Conservation (phyloP, 2,329 filamentous ascomycete species). For the Cadophora luteo-olivacea region DNA sequence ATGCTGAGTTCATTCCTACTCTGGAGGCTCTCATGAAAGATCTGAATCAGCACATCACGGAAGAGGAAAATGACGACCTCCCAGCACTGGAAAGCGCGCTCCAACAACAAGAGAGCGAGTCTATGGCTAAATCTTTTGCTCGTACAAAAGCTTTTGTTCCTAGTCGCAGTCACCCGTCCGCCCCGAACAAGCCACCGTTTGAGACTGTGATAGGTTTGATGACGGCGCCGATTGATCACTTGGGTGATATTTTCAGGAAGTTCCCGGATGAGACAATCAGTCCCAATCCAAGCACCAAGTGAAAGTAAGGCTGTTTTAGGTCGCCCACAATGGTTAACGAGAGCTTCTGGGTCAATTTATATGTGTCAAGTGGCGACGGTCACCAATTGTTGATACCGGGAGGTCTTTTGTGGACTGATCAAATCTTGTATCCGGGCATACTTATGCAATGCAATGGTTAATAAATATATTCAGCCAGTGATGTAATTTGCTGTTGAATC, state of each 20-base stretch:
- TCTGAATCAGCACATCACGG: neutral
- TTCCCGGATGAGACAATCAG: constrained; percentile 4
- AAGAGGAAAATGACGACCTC: neutral
- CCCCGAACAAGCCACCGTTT: neutral
- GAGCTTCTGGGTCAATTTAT: neutral
- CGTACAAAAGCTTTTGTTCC: neutral
- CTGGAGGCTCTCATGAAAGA: neutral
- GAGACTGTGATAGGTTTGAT: constrained; percentile 2
- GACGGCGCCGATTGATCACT: constrained; percentile 3
- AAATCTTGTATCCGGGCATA: no score
- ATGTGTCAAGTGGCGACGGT: neutral
- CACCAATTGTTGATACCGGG: no score
- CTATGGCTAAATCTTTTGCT: neutral
- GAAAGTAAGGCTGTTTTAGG: neutral
- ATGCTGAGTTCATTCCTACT: neutral
- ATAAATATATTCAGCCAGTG: no score
- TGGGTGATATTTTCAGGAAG: neutral
- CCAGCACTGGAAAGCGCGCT: neutral
- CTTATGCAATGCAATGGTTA: no score
- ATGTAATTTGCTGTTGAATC: no score
- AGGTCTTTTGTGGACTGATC: no score
- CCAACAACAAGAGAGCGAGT: neutral
- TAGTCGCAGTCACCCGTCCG: neutral
- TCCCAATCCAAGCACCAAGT: constrained; percentile 3
- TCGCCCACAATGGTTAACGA: neutral